Evolutionary conservation across 371 early-diverging fungal species (phyloP).

Genomic region (Rhizopus arrhizus): DNA sequence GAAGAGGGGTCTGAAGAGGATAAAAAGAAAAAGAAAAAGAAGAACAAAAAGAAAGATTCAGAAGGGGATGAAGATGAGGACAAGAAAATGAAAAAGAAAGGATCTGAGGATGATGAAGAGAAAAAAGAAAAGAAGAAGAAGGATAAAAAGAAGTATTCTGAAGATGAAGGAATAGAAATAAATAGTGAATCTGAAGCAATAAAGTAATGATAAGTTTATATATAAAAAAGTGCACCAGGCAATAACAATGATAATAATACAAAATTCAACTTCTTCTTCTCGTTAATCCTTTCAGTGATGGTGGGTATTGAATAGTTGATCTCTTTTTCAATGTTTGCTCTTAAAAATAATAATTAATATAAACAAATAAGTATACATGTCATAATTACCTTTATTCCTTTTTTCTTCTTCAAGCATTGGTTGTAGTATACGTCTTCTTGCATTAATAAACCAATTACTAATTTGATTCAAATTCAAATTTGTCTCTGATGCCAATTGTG

Average conservation of each 20-base stretch:
- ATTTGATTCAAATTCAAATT: constrained; percentile 74
- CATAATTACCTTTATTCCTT: not conserved
- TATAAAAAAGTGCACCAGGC: no score
- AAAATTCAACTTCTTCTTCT: no score
- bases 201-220: no score
- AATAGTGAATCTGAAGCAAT: no score
- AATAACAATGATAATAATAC: no score
- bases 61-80: constrained; percentile 4
- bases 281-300: no score
- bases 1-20: constrained; percentile 14
- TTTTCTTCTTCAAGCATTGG: constrained; percentile 47
- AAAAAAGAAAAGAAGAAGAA: constrained; percentile 1
- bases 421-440: constrained; percentile 68
- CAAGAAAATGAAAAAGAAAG: constrained; percentile 12
- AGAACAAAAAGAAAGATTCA: constrained; percentile 16
- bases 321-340: no score
- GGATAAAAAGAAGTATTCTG: constrained; percentile 14
- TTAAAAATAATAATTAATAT: no score
- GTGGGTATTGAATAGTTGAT: no score
- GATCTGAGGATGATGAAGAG: constrained; percentile 6
- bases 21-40: constrained; percentile 7
- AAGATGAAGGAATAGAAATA: not conserved
- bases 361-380: no score
- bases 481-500: constrained; percentile 61
- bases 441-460: constrained; percentile 89